Evolutionary conservation across 2,329 filamentous ascomycete genomes (phyloP).

Genomic region (Paraphoma sp.): DNA sequence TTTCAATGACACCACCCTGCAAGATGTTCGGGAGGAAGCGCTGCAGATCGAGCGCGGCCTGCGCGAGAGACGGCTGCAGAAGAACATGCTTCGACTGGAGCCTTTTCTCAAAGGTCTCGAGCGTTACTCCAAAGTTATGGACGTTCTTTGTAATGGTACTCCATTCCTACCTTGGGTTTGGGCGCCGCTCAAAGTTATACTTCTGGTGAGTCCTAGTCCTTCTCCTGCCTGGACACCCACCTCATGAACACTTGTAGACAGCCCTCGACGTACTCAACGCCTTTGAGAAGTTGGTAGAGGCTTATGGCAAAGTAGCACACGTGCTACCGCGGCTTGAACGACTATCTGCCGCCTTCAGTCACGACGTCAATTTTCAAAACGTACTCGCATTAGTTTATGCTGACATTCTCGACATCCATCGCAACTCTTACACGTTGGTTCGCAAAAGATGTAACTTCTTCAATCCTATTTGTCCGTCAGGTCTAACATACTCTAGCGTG

Average conservation of each 20-base stretch:
- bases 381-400: conserved; percentile 53
- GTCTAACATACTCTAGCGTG: conserved; percentile 21
- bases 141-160: conserved; percentile 56
- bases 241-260: no score
- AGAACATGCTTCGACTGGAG: conserved; percentile 53
- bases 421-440: conserved; percentile 55
- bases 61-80: conserved; percentile 43
- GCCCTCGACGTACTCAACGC: conserved; percentile 44
- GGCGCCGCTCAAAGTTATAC: conserved; percentile 33
- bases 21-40: conserved; percentile 42
- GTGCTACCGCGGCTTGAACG: conserved; percentile 48
- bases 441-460: conserved; percentile 36
- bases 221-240: no score
- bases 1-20: conserved; percentile 33
- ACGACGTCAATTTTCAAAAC: conserved; percentile 47
- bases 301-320: conserved; percentile 50
- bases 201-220: conserved; percentile 16
- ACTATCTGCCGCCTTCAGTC: conserved; percentile 34
- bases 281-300: conserved; percentile 52
- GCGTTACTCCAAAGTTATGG: conserved; percentile 52
- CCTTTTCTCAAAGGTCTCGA: conserved; percentile 52
- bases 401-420: conserved; percentile 58
- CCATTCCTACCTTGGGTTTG: conserved; percentile 55
- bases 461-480: neutral
- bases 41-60: conserved; percentile 50